These are phyloP conservation scores for Suillus plorans DNA, from an alignment of 768 basidiomycete species.

Conservation along the genomic window DNA sequence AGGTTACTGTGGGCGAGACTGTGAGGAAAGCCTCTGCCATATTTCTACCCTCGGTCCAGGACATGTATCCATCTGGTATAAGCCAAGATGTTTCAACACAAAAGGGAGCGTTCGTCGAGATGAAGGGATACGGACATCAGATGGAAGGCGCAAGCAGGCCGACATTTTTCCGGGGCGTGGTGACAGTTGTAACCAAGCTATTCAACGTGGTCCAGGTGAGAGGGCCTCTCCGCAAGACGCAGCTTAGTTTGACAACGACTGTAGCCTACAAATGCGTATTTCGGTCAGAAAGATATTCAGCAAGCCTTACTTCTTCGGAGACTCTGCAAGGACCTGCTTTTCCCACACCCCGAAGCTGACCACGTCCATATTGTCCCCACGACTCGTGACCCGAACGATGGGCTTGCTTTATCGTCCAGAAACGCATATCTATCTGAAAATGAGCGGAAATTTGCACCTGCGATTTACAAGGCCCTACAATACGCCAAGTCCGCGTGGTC, in stretches of 20 bases:
- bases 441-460: conserved; percentile 63
- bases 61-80: conserved; percentile 95
- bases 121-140: conserved; percentile 86
- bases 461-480: conserved; percentile 67
- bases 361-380: conserved; percentile 90
- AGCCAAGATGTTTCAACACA: conserved; percentile 71
- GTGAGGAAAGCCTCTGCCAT: conserved; percentile 60
- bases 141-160: conserved; percentile 92
- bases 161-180: conserved; percentile 92
- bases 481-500: conserved; percentile 59
- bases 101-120: conserved; percentile 87
- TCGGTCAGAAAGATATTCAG: conserved; percentile 98
- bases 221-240: conserved; percentile 17
- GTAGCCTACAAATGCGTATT: conserved; percentile 90
- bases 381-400: conserved; percentile 59
- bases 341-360: conserved; percentile 70
- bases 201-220: conserved; percentile 87
- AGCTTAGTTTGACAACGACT: conserved; percentile 1
- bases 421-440: conserved; percentile 74
- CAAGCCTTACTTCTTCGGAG: conserved; percentile 85
- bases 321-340: conserved; percentile 74
- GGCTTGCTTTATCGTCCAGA: conserved; percentile 86
- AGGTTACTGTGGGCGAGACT: conserved; percentile 25
- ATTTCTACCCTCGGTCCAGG: conserved; percentile 74
- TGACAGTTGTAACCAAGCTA: conserved; percentile 92